Base-by-base conservation (phyloP, 2,329 filamentous ascomycete species). In the Lojkania enalia region DNA sequence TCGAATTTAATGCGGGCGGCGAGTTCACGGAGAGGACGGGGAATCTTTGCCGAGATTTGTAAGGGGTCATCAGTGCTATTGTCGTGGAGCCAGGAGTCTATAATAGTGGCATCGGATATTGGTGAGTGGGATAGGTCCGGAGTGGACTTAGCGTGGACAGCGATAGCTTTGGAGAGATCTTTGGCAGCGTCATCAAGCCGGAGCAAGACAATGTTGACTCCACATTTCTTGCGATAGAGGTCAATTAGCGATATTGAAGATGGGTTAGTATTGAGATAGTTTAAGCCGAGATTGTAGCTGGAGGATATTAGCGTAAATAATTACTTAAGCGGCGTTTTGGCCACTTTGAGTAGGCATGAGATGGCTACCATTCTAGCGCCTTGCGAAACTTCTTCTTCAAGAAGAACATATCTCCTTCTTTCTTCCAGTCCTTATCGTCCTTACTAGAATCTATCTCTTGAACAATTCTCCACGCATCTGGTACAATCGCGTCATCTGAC, bases 391-490 rank as follows among this genome's bases (percentile, higher is more conserved):
- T 42, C 45, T 58, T 62, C 27, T 60, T 57, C 41, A 62, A 19
- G 29, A 60, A 62, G 45, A 55, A 54, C 49, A 49, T 50, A 35
- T 62, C 58, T 2, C 58, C 58, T 16, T 62, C 57, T 37, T 56
- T 57, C 44, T 57, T 62, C 51, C 49, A 62, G 13, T 51, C 31
- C 3, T 13, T 21, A 7, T 46, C 40, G 36, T 48, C 44, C 15
- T 35, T 46, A 0, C 7, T 21, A 9, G 3, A 7, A 35, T 36
- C 37, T 3, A 36, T 4, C 11, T 44, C 31, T 33, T 39, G 29
- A 6, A 25, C 21, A 14, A 6, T 38, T 29, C 39, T 49, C 51
- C 53, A 56, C 2, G 19, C 14, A 13, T 50, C 33, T 14, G 50
- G 54, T 2, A 59, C 20, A 11, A 45, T 4, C 3, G 39, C 30